Base-by-base conservation (phyloP, 2,329 filamentous ascomycete genomes). In the Cercospora janseana region DNA sequence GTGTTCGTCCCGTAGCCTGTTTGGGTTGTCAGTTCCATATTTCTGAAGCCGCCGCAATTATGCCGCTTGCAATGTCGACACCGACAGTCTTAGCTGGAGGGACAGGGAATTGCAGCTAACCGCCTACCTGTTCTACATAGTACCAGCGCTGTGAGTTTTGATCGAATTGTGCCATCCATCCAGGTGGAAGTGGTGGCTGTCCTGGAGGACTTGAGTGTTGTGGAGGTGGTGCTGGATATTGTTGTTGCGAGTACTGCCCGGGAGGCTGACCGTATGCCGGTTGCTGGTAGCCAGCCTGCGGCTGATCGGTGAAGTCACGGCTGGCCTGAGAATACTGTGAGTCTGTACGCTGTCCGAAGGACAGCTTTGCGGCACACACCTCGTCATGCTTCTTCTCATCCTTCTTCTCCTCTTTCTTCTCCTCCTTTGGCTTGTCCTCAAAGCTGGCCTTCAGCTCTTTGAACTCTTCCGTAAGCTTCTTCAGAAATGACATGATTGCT, bases 161-260 rank as follows among this genome's bases (percentile, higher is more conserved):
- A 57, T 87, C 83, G 69, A 78, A 87, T 66, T 84, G 78, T 18
- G 81, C 73, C 21, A 72, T 70, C 83, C 83, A 87, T 58, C 83
- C 83, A 42, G 73, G 63, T 18, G 83, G 75, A 56, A 85, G 71
- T 53, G 78, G 71, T 18, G 82, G 77, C 28, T 57, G 58, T 16
- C 52, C 55, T 6, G 53, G 56, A 12, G 58, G 51, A 20, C 52
- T 54, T 16, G 54, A 56, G 26, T 54, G 55, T 20, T 49, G 54
- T 28, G 46, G 45, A 8, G 40, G 46, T 10, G 45, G 41, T 28
- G 51, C 48, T 47, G 57, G 35, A 56, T 63, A 56, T 35, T 55
- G 54, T 32, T 52, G 44, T n/a, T 66, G 63, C 7, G 54, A 52
- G 26, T 62, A 60, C 40, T 62, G 59, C 21, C 64, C 63, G 27